Evolutionary conservation across 345 rosid genomes (phyloP).

Genomic region (Citrus cavaleriei): DNA sequence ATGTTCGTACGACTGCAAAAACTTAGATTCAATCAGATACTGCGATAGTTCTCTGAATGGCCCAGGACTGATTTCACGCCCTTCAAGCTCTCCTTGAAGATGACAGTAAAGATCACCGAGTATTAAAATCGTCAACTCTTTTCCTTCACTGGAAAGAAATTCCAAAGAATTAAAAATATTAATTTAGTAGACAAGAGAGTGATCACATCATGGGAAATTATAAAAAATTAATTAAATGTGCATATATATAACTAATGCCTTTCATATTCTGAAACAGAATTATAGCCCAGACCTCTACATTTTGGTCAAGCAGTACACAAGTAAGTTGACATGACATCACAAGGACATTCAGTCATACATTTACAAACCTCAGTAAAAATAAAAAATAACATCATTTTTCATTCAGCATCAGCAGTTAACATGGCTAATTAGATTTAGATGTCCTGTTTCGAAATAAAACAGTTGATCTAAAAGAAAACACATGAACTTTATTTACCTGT

Average conservation of each 20-base stretch:
- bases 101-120: conserved; percentile 77
- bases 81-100: conserved; percentile 85
- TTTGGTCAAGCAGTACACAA: not conserved
- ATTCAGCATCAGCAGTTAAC: not conserved
- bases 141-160: conserved; percentile 62
- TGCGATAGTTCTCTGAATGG: conserved; percentile 83
- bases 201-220: not conserved
- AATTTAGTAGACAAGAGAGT: not conserved
- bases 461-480: conserved; percentile 1
- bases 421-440: not conserved
- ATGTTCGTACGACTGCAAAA: conserved; percentile 49
- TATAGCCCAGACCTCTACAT: not conserved
- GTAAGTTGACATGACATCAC: not conserved
- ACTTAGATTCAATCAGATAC: conserved; percentile 52
- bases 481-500: conserved; percentile 59
- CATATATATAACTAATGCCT: not conserved
- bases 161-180: not conserved
- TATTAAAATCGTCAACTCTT: conserved; percentile 58
- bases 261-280: not conserved
- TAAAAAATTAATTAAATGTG: not conserved
- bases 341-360: not conserved
- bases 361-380: not conserved
- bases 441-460: not conserved
- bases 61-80: conserved; percentile 74
- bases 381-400: not conserved